Conservation (phyloP, 1,139 yeast species). For the Nadsonia starkeyi-henricii region DNA sequence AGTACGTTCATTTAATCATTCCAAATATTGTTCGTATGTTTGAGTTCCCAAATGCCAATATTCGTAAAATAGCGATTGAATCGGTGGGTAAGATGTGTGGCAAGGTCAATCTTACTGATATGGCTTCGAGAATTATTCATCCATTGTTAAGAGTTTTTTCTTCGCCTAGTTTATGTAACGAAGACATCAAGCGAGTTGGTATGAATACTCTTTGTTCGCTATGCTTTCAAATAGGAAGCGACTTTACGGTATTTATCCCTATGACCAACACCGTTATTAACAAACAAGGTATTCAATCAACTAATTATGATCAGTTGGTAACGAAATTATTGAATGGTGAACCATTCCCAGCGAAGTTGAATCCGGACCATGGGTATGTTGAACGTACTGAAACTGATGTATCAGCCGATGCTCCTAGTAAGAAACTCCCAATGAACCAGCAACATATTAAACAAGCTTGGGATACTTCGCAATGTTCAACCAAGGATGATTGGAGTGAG, state of each 20-base stretch:
- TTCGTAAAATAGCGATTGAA: conserved; percentile 66
- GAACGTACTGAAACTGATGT: conserved; percentile 43
- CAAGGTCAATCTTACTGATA: conserved; percentile 61
- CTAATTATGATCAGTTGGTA: conserved; percentile 70
- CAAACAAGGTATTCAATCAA: conserved; percentile 51
- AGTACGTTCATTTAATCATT: conserved; percentile 69
- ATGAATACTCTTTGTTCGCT: conserved; percentile 74
- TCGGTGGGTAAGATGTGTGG: conserved; percentile 74
- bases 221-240: conserved; percentile 68
- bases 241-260: conserved; percentile 78
- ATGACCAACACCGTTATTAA: conserved; percentile 61
- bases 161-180: conserved; percentile 29
- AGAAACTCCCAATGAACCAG: conserved; percentile 70
- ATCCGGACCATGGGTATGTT: conserved; percentile 33
- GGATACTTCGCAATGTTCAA: conserved; percentile 82
- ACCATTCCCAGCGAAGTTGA: conserved; percentile 67
- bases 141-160: conserved; percentile 64
- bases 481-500: conserved; percentile 95
- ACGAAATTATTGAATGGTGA: conserved; percentile 74
- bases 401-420: conserved; percentile 32
- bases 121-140: conserved; percentile 84
- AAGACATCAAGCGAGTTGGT: conserved; percentile 49
- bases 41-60: conserved; percentile 45
- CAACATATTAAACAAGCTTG: conserved; percentile 68
- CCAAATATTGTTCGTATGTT: conserved; percentile 75